Conservation (phyloP, 768 basidiomycete genomes). For the Clitopilus hobsonii region DNA sequence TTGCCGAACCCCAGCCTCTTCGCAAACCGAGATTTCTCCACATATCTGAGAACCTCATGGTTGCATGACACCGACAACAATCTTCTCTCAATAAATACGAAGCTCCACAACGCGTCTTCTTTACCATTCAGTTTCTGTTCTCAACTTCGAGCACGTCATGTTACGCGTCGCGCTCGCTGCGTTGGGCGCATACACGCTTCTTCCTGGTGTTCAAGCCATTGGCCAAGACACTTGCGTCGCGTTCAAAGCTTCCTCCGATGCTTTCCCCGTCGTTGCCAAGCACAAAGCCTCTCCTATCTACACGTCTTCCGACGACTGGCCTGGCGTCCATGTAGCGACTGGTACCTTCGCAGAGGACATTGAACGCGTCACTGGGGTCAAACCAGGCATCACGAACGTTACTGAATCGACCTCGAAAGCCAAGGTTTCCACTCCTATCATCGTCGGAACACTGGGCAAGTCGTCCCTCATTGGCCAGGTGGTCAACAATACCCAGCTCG, state of each 20-base stretch:
- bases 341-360: conserved; percentile 60
- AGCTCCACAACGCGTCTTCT: background rate
- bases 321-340: conserved; percentile 58
- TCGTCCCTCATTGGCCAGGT: conserved; percentile 48
- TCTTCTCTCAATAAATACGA: background rate
- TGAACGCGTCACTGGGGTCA: conserved; percentile 50
- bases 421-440: conserved; percentile 39
- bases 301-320: conserved; percentile 54
- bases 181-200: background rate
- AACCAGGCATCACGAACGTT: conserved; percentile 46
- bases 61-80: background rate
- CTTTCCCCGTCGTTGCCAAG: conserved; percentile 41
- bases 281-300: conserved; percentile 44
- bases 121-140: background rate
- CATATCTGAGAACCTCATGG: background rate
- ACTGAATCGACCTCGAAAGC: conserved; percentile 29
- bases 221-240: conserved; percentile 46
- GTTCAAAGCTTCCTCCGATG: conserved; percentile 30
- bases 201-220: conserved; percentile 26
- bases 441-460: conserved; percentile 62
- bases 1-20: background rate
- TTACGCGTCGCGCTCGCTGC: background rate
- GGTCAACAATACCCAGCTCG: conserved; percentile 46
- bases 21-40: background rate
- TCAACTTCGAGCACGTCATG: background rate